Base-by-base conservation (phyloP, 768 basidiomycete species). In the Postia placenta region DNA sequence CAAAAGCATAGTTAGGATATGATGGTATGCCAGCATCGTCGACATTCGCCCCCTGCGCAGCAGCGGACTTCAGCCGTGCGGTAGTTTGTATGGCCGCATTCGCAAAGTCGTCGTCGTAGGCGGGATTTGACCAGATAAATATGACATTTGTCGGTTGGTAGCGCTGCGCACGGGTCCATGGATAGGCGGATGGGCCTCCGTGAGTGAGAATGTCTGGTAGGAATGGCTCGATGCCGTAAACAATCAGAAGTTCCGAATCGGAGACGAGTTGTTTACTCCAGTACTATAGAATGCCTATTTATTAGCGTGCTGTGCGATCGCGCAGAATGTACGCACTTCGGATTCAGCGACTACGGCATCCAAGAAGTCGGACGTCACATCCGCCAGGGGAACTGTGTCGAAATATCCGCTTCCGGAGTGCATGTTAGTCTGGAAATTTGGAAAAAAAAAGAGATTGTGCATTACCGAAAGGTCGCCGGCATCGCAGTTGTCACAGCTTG, bases 1-100 rank as follows among this genome's bases (percentile, higher is more conserved):
- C 63, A 4, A 77, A 63, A 3, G 81, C 82, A 52, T 84, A 83
- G 60, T 87, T 87, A 22, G 71, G 68, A 59, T 87, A 85, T 43
- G 73, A 49, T 2, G 74, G 57, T 2, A 69, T 72, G 15, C 64
- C 56, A 5, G 52, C 56, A 19, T 70, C 48, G 33, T 64, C 58
- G 9, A 14, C 9, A 58, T 76, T 72, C 7, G 74, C 75, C 42
- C 73, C 63, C 17, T 56, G 56, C 5, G 68, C 52, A 1, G 71
- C 72, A 12, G 72, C 66, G 22, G 64, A 52, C 17, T 56, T 64
- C 41, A 84, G 67, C 5, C 65, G 3, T 14, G 28, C 7, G 5
- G 30, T 15, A 11, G 17, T 27, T 33, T 46, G n/a, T n/a, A 22
- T 15, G 30, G 24, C 14, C 26, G 45, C 45, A 36, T 33, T 6